Percentiles rank a stretch among this genome's conserved stretches.
These are phyloP conservation scores for Deakozyma indianensis DNA, from an alignment of 805 yeast genomes.

Conservation along the genomic window DNA sequence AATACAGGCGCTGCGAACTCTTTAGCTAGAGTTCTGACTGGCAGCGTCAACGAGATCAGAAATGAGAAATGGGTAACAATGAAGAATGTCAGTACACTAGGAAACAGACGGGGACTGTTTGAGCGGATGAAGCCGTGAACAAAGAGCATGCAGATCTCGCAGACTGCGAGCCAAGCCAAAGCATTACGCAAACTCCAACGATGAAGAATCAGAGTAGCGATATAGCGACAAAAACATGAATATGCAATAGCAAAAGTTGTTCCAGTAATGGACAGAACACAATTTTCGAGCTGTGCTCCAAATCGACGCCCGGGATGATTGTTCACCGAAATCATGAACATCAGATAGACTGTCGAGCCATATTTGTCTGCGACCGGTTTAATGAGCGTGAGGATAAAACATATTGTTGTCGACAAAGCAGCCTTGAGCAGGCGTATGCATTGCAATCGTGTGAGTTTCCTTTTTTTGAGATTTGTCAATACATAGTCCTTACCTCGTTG, in stretches of 20 bases:
- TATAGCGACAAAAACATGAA: conserved; percentile 26
- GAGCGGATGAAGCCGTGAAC: conserved; percentile 37
- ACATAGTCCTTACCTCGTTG: too few relatives aligned
- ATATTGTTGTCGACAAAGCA: conserved; percentile 12
- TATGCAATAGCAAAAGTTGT: conserved; percentile 29
- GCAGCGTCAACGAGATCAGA: conserved; percentile 21
- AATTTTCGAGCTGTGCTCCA: conserved; percentile 32
- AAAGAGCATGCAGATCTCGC: conserved; percentile 32
- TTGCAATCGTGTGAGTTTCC: conserved; percentile 4
- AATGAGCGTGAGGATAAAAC: conserved; percentile 28
- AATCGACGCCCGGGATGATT: conserved; percentile 37
- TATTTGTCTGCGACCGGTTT: conserved; percentile 22
- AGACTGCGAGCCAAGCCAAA: conserved; percentile 29
- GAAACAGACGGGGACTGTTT: conserved; percentile 31
- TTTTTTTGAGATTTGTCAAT: background rate
- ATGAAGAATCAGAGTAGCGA: conserved; percentile 16
- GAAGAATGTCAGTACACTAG: conserved; percentile 33
- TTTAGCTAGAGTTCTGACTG: conserved; percentile 22
- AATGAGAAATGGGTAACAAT: conserved; percentile 37
- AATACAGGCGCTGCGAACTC: conserved; percentile 31
- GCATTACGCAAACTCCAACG: conserved; percentile 22
- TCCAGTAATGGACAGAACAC: conserved; percentile 28
- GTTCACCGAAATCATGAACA: conserved; percentile 32
- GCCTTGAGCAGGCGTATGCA: conserved; percentile 9
- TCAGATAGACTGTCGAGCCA: conserved; percentile 30